Evolutionary conservation across 441 rosid genomes (phyloP).

Genomic region (Bocquillonia castaneifolia): DNA sequence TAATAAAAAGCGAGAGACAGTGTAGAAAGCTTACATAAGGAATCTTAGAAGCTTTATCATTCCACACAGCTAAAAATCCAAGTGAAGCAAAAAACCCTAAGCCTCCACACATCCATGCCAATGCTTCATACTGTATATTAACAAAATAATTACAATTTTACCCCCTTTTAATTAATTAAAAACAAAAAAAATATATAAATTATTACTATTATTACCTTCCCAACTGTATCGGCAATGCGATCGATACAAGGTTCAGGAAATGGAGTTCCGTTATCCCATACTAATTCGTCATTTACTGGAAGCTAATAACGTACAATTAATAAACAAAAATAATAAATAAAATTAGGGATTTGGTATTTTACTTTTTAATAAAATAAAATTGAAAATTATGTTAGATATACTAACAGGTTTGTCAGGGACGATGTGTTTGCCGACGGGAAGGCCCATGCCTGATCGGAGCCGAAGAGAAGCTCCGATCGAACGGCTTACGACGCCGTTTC

Average conservation of each 20-base stretch:
- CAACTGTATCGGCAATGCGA: constrained; percentile 94
- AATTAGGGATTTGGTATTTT: constrained; percentile 7
- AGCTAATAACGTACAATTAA: constrained; percentile 34
- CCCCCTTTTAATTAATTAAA: background rate
- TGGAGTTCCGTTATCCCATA: constrained; percentile 90
- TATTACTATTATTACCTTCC: constrained; percentile 46
- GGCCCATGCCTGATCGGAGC: constrained; percentile 88
- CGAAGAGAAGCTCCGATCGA: constrained; percentile 73
- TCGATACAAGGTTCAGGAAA: constrained; percentile 91
- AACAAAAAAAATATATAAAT: background rate
- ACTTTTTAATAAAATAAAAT: no score
- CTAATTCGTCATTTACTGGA: constrained; percentile 78
- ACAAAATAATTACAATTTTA: background rate
- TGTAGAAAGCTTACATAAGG: constrained; percentile 62
- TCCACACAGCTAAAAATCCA: constrained; percentile 65
- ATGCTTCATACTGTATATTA: constrained; percentile 67
- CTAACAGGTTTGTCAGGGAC: constrained; percentile 88
- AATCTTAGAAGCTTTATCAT: constrained; percentile 81
- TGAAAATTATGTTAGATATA: background rate
- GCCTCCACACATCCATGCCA: constrained; percentile 96
- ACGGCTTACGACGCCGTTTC: constrained; percentile 65
- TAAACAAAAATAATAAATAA: background rate
- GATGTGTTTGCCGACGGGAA: constrained; percentile 88
- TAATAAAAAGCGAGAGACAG: background rate
- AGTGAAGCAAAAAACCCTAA: constrained; percentile 68